Conservation (phyloP, 345 rosid species). For the Draba incana region DNA sequence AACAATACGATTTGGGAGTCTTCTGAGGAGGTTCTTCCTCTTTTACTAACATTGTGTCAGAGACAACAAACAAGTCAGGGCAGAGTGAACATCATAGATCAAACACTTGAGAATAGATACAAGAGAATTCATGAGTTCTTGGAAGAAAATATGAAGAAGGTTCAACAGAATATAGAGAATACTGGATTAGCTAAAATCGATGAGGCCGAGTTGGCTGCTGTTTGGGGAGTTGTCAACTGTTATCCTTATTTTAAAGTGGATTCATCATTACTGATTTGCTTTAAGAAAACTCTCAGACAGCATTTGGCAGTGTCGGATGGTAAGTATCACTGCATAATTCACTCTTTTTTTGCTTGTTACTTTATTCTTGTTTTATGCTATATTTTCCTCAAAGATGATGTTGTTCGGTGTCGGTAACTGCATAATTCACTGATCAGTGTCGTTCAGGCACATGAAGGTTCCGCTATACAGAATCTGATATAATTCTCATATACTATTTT, state of each 20-base stretch:
- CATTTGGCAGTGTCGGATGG: constrained; percentile 55
- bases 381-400: not conserved
- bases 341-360: constrained; percentile 15
- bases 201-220: constrained; percentile 52
- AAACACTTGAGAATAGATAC: constrained; percentile 46
- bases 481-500: constrained; percentile 22
- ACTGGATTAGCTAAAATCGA: constrained; percentile 44
- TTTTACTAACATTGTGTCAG: constrained; percentile 63
- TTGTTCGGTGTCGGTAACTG: too few species aligned
- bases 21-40: constrained; percentile 57
- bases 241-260: constrained; percentile 55
- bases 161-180: constrained; percentile 44
- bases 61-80: constrained; percentile 49
- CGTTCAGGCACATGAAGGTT: constrained; percentile 6
- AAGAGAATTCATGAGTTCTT: constrained; percentile 52
- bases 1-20: constrained; percentile 62
- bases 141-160: constrained; percentile 41
- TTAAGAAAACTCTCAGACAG: constrained; percentile 57
- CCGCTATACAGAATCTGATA: constrained; percentile 3
- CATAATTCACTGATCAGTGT: not conserved
- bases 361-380: constrained; percentile 22
- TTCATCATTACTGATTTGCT: constrained; percentile 51
- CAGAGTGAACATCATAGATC: constrained; percentile 41
- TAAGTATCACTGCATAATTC: constrained; percentile 38
- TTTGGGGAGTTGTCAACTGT: constrained; percentile 77